These are phyloP conservation scores for Pythium monospermum DNA, from an alignment of 352 stramenopile species.

Conservation along the genomic window DNA sequence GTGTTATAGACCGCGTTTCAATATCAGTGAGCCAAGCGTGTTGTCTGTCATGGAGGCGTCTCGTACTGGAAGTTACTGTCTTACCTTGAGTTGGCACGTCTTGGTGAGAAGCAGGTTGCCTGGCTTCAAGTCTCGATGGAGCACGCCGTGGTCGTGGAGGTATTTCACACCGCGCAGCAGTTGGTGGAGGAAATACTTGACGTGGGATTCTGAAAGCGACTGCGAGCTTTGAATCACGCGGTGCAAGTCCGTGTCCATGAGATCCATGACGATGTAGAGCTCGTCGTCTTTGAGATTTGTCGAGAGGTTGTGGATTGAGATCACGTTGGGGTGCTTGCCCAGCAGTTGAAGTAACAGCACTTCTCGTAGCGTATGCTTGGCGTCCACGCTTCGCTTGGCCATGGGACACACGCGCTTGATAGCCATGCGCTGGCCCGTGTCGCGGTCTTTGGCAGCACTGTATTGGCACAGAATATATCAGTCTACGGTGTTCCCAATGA, in stretches of 20 bases:
- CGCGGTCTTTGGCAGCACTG: conserved; percentile 70
- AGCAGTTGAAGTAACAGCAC: conserved; percentile 85
- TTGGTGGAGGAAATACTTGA: conserved; percentile 92
- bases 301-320: conserved; percentile 75
- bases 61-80: neutral
- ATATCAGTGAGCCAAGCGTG: too few relatives aligned
- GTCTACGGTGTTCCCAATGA: too few relatives aligned
- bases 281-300: conserved; percentile 89
- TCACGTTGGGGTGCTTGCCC: conserved; percentile 84
- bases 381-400: conserved; percentile 69
- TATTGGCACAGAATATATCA: neutral
- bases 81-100: conserved; percentile 63
- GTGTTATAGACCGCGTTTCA: too few relatives aligned
- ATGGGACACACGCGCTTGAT: conserved; percentile 92
- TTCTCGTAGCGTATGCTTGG: conserved; percentile 87
- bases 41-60: too few relatives aligned
- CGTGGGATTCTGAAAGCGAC: conserved; percentile 58
- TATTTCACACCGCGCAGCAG: conserved; percentile 83
- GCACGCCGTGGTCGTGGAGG: conserved; percentile 66
- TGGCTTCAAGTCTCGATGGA: conserved; percentile 82
- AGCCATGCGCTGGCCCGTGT: conserved; percentile 74
- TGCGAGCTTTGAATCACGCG: conserved; percentile 83
- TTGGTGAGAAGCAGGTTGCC: conserved; percentile 79
- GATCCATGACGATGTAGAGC: conserved; percentile 95
- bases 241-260: conserved; percentile 93